Percentiles rank a stretch among this genome's conserved stretches.
These are phyloP conservation scores for Dryas octopetala DNA, from an alignment of 306 rosid genomes.

Conservation along the genomic window DNA sequence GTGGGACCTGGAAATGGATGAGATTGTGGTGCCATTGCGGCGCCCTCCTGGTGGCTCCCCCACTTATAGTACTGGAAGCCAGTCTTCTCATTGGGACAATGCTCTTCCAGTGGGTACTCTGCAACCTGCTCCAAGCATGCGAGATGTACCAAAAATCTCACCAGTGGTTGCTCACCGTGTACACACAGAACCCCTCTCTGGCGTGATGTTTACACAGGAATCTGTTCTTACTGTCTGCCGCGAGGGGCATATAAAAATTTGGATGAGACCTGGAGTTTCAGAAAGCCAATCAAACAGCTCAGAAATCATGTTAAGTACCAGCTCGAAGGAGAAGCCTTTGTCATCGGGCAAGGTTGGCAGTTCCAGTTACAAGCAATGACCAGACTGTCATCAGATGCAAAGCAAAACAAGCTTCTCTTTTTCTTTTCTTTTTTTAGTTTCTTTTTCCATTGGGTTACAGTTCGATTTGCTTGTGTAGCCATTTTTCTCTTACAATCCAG, in stretches of 20 bases:
- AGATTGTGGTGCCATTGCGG: slow-evolving; percentile 84
- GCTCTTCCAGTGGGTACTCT: slow-evolving; percentile 71
- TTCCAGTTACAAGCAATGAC: slow-evolving; percentile 61
- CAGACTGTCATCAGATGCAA: slow-evolving; percentile 18
- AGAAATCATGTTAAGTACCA: slow-evolving; percentile 47
- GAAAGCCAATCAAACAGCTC: slow-evolving; percentile 62
- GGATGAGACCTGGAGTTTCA: slow-evolving; percentile 72
- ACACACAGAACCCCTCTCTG: slow-evolving; percentile 92
- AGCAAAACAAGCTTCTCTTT: slow-evolving; percentile 28
- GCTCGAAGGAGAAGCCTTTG: slow-evolving; percentile 66
- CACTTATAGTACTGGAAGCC: slow-evolving; percentile 84
- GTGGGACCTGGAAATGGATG: slow-evolving; percentile 92
- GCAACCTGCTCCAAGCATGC: slow-evolving; percentile 91
- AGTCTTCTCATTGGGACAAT: slow-evolving; percentile 92
- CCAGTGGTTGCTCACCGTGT: slow-evolving; percentile 83
- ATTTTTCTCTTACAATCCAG: slow-evolving; percentile 34
- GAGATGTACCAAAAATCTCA: slow-evolving; percentile 83
- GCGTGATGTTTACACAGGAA: slow-evolving; percentile 77
- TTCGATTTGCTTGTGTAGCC: slow-evolving; percentile 33
- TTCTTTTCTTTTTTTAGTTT: not conserved
- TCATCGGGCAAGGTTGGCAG: slow-evolving; percentile 50
- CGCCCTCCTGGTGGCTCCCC: slow-evolving; percentile 95
- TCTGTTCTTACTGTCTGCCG: slow-evolving; percentile 88
- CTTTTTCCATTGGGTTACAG: slow-evolving; percentile 6
- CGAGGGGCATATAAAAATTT: slow-evolving; percentile 85